A percentile compares a stretch with the other conserved stretches of the same genome.
Evolutionary conservation across 2,329 filamentous ascomycete species (phyloP).

Genomic region (Pseudocercospora pini-densiflorae): DNA sequence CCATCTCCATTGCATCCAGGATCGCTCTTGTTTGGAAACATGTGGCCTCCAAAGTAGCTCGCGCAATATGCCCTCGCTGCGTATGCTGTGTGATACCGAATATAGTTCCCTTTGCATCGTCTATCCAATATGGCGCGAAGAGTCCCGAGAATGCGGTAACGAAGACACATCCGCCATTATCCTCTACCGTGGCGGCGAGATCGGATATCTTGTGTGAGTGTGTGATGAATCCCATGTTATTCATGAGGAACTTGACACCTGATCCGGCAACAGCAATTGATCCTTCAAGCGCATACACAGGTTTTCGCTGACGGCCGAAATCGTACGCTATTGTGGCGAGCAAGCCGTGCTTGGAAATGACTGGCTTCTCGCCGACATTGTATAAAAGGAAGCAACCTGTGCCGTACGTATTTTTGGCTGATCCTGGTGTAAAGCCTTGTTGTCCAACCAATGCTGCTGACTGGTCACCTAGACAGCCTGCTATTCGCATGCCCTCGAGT

Average conservation of each 20-base stretch:
- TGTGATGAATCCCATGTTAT: conserved; percentile 68
- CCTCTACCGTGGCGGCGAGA: conserved; percentile 65
- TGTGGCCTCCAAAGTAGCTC: conserved; percentile 86
- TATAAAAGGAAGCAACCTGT: conserved; percentile 90
- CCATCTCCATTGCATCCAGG: conserved; percentile 86
- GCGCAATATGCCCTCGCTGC: conserved; percentile 83
- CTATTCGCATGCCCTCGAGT: conserved; percentile 72
- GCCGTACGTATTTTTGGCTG: conserved; percentile 90
- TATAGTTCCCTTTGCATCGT: conserved; percentile 86
- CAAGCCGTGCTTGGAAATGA: conserved; percentile 81
- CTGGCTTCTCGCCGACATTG: conserved; percentile 83
- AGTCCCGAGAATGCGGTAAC: conserved; percentile 91
- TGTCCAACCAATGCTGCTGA: conserved; percentile 79
- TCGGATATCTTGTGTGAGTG: conserved; percentile 68
- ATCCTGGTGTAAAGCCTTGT: conserved; percentile 74
- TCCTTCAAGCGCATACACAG: conserved; percentile 78
- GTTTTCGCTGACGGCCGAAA: conserved; percentile 56
- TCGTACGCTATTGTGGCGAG: conserved; percentile 88
- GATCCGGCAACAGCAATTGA: conserved; percentile 82
- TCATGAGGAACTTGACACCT: conserved; percentile 61
- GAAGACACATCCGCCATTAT: conserved; percentile 83
- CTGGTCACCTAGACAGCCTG: conserved; percentile 84
- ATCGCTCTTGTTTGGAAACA: conserved; percentile 96
- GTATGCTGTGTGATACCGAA: conserved; percentile 68
- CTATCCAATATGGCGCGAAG: conserved; percentile 94